These are phyloP conservation scores for Gossypium bickii DNA, from an alignment of 345 rosid genomes.

Conservation along the genomic window DNA sequence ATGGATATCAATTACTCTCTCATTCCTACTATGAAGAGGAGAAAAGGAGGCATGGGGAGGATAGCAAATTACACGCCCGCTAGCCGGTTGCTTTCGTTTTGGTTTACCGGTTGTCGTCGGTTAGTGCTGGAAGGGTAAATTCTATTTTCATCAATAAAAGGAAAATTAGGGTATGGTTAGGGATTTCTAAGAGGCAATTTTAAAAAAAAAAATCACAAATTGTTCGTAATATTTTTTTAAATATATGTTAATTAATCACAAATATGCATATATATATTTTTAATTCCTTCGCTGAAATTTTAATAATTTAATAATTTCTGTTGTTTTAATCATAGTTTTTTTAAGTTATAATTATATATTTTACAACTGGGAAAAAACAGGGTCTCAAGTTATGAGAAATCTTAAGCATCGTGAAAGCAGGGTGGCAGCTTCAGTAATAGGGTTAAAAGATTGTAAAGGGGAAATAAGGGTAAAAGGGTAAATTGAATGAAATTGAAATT, in stretches of 20 bases:
- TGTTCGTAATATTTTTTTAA: no score
- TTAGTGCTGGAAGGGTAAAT: conserved; percentile 6
- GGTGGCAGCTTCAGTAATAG: background rate
- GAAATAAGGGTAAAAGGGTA: background rate
- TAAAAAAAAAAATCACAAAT: no score
- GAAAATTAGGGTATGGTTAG: conserved; percentile 23
- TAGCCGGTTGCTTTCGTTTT: conserved; percentile 35
- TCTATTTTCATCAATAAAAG: background rate
- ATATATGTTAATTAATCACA: no score
- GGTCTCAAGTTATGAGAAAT: background rate
- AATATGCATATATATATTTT: no score
- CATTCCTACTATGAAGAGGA: background rate
- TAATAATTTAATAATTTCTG: no score
- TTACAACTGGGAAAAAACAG: background rate
- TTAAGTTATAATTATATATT: no score
- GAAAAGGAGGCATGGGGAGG: conserved; percentile 12
- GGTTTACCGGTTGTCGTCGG: conserved; percentile 49
- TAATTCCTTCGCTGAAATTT: no score
- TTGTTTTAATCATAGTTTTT: no score
- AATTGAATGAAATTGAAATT: background rate
- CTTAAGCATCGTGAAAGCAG: background rate
- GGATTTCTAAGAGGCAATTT: background rate
- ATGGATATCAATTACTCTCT: background rate
- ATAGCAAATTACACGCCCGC: conserved; percentile 27
- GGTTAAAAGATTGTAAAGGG: background rate